Base-by-base conservation (phyloP, 306 rosid species). In the Abrus pulchellus region DNA sequence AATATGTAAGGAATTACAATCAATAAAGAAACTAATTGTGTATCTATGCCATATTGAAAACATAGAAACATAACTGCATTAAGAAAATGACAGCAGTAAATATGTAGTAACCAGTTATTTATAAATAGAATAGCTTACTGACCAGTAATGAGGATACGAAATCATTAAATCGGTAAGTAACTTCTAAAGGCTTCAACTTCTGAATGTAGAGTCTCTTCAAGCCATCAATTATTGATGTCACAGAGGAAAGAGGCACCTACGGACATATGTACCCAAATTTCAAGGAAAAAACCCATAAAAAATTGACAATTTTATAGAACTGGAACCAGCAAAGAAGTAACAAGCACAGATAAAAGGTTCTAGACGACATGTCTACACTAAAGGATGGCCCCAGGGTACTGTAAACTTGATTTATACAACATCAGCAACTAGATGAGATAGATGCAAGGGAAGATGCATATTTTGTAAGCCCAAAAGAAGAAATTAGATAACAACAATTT, bases 131-230 rank as follows among this genome's bases (percentile, higher is more conserved):
- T 54, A 57, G 28, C 33, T 53, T 61, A 81, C 94, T 89, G 14
- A 92, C 98, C 87, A 94, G 73, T 64, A 86, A 82, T 1, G 98
- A 96, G 65, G 97, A 92, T 67, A 90, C 98, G 86, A 94, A 94
- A 78, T 94, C 98, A 84, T 92, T 88, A 85, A 92, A 94, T 38
- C 75, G 93, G 71, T 94, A 92, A 75, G 94, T 59, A 73, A 72
- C 92, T 92, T 94, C 98, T 68, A 94, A 86, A 2, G 97, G 98
- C 89, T 88, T 94, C 91, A 94, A 81, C 88, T 90, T 94, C 83
- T 94, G 89, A 80, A 92, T 74, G 81, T 94, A 94, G 67, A 92
- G 88, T 59, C 90, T 88, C 85, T 94, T 94, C 88, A 94, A 90
- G 73, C 97, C 97, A 38, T 94, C 98, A 76, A 87, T 30, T 36